A percentile compares a stretch with the other conserved stretches of the same genome.
Conservation (phyloP, 306 rosid species). For the Vigna radiata region DNA sequence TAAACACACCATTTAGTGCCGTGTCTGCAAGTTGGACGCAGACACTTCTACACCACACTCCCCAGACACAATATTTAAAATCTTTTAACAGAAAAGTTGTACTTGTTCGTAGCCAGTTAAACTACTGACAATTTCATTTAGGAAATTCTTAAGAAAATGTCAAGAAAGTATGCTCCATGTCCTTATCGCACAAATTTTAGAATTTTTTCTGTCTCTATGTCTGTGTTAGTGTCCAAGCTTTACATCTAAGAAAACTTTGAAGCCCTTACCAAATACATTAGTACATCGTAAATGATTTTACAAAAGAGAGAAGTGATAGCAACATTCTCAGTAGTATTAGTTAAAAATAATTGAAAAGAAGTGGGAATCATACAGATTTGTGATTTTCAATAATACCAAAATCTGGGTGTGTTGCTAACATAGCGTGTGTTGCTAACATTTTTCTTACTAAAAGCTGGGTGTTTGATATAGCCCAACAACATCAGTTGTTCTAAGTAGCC, state of each 20-base stretch:
- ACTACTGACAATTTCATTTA: background rate
- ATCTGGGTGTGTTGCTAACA: too few species aligned
- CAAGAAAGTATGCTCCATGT: background rate
- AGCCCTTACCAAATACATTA: background rate
- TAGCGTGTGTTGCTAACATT: background rate
- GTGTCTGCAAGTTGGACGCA: background rate
- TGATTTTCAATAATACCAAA: too few species aligned
- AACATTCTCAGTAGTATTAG: background rate
- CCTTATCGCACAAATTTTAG: background rate
- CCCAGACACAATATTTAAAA: background rate
- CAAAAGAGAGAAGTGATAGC: background rate
- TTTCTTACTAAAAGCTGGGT: constrained; percentile 2
- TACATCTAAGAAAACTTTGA: background rate
- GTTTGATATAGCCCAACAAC: constrained; percentile 13
- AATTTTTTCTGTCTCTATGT: too few species aligned
- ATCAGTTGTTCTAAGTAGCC: constrained; percentile 16
- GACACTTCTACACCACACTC: background rate
- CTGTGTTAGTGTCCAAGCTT: too few species aligned
- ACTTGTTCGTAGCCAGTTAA: background rate
- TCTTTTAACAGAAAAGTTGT: background rate
- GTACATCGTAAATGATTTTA: background rate
- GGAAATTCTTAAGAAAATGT: background rate
- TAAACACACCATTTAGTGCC: background rate
- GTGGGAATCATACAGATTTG: background rate
- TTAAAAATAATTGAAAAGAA: background rate